Evolutionary conservation across 2,329 filamentous ascomycete genomes (phyloP).

Genomic region (Akanthomyces dipterigenus): DNA sequence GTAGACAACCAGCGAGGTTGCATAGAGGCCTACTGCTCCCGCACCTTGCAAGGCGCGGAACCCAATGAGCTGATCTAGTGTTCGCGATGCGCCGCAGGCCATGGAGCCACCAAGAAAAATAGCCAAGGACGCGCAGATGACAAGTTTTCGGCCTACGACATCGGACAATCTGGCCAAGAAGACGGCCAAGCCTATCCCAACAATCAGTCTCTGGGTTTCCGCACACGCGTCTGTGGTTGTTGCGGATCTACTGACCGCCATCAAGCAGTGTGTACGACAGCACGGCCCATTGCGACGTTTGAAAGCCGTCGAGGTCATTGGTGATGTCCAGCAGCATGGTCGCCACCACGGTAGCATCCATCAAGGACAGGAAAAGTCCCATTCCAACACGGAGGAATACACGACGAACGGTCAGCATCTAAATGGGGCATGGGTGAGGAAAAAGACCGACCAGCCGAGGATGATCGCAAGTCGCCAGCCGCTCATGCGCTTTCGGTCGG

Average conservation of each 20-base stretch:
- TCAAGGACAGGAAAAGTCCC: background rate
- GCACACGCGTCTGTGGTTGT: constrained; percentile 22
- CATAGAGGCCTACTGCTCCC: constrained; percentile 17
- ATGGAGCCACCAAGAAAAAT: constrained; percentile 15
- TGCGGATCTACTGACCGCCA: background rate
- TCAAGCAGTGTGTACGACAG: background rate
- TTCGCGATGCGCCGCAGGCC: constrained; percentile 12
- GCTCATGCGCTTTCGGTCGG: background rate
- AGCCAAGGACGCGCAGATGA: constrained; percentile 9
- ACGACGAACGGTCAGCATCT: background rate
- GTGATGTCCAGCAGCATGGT: background rate
- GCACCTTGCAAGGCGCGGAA: constrained; percentile 16
- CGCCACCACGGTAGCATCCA: background rate
- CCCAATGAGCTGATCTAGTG: constrained; percentile 14
- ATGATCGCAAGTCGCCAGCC: background rate
- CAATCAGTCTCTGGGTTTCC: background rate
- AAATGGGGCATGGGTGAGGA: background rate
- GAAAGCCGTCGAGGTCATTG: background rate
- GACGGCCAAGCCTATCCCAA: constrained; percentile 13
- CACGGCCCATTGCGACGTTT: background rate
- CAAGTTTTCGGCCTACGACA: constrained; percentile 12
- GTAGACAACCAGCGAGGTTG: constrained; percentile 15
- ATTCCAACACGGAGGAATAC: background rate
- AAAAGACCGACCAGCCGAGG: background rate
- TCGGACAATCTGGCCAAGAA: constrained; percentile 13